A percentile compares a stretch with the other conserved stretches of the same genome.
Conservation (phyloP, 441 rosid species). For the Theobroma grandiflorum region DNA sequence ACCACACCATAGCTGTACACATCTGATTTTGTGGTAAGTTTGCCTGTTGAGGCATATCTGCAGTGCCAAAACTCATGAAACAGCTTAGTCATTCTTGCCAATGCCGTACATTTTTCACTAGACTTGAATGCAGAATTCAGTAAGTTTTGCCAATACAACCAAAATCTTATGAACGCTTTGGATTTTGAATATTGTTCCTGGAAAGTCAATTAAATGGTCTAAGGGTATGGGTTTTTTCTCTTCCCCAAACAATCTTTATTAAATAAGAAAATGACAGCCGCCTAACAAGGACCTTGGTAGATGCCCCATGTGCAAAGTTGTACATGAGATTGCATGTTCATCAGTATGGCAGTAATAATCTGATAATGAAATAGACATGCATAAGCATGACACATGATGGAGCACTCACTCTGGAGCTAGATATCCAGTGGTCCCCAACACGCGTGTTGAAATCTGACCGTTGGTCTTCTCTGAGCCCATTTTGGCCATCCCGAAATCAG, state of each 20-base stretch:
- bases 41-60: slow-evolving; percentile 90
- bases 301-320: slow-evolving; percentile 39
- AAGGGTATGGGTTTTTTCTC: slow-evolving; percentile 9
- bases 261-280: slow-evolving; percentile 40
- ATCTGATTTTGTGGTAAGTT: slow-evolving; percentile 91
- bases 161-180: no score
- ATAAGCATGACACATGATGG: slow-evolving; percentile 25
- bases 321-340: slow-evolving; percentile 11
- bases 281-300: slow-evolving; percentile 26
- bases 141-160: not conserved
- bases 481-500: slow-evolving; percentile 85
- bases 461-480: slow-evolving; percentile 72
- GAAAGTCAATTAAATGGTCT: not conserved
- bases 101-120: not conserved
- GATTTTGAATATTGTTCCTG: not conserved
- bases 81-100: not conserved
- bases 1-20: slow-evolving; percentile 89
- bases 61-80: slow-evolving; percentile 20
- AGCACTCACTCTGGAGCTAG: slow-evolving; percentile 92
- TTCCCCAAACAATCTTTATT: not conserved
- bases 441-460: slow-evolving; percentile 72
- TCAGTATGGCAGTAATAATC: slow-evolving; percentile 23
- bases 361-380: slow-evolving; percentile 12
- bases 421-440: slow-evolving; percentile 82
- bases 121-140: not conserved